These are phyloP conservation scores for Pinus tabuliformis DNA, from an alignment of 75 land plant genomes.

Conservation along the genomic window DNA sequence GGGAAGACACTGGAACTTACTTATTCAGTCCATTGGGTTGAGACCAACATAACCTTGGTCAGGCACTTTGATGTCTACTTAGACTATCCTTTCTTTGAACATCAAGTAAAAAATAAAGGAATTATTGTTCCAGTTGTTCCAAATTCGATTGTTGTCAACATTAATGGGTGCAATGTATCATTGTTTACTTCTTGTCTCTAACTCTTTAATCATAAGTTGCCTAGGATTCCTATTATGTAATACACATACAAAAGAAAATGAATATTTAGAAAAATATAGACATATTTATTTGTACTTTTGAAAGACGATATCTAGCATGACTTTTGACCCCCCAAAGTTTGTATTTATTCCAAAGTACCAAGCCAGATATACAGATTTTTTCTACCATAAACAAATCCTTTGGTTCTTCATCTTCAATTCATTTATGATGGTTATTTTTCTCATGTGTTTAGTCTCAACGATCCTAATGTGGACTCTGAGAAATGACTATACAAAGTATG, in stretches of 20 bases:
- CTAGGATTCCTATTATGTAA: not conserved
- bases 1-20: constrained; percentile 78
- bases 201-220: not conserved
- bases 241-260: too few relatives aligned
- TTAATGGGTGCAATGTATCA: not conserved
- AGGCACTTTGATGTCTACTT: constrained; percentile 91
- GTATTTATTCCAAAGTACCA: not conserved
- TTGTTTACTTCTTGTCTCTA: not conserved
- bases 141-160: not conserved
- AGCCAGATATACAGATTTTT: not conserved
- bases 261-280: not conserved
- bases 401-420: constrained; percentile 98
- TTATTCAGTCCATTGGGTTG: constrained; percentile 74
- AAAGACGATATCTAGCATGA: not conserved
- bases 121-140: not conserved
- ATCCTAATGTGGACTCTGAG: constrained; percentile 93
- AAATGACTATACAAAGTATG: constrained; percentile 97
- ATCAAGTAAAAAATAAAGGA: constrained; percentile 57
- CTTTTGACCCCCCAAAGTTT: not conserved
- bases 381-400: constrained; percentile 65
- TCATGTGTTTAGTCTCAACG: constrained; percentile 96
- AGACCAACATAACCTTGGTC: constrained; percentile 69
- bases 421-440: constrained; percentile 98
- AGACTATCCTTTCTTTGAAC: constrained; percentile 99
- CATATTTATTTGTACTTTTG: not conserved